phyloP scores from a whole-genome alignment of 306 rosid genomes.

The Trifolium dubium region DNA sequence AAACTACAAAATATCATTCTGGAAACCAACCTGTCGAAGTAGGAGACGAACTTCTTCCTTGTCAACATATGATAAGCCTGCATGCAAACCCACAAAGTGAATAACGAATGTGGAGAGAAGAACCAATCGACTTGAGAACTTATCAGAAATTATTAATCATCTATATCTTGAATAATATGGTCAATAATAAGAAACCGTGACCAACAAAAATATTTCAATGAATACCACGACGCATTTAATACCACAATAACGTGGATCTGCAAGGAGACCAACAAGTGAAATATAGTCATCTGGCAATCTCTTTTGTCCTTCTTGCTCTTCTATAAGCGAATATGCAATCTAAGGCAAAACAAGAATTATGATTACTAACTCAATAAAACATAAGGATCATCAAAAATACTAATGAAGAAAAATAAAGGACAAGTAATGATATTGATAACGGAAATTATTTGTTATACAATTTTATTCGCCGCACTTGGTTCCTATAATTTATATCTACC shows the following conservation, averaged over 20 bases:
- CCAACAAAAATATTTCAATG: slow-evolving; percentile 43
- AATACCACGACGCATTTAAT: slow-evolving; percentile 60
- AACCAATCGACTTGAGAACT: slow-evolving; percentile 39
- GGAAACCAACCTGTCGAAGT: slow-evolving; percentile 85
- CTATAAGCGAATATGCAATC: slow-evolving; percentile 91
- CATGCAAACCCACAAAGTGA: slow-evolving; percentile 51
- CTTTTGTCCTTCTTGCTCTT: slow-evolving; percentile 92
- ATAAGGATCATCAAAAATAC: background rate
- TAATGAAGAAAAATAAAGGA: slow-evolving; percentile 23
- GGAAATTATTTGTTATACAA: slow-evolving; percentile 23
- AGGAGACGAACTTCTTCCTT: slow-evolving; percentile 97
- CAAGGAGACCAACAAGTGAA: slow-evolving; percentile 95
- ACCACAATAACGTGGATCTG: slow-evolving; percentile 97
- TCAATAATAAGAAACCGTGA: slow-evolving; percentile 31
- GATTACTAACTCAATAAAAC: slow-evolving; percentile 25
- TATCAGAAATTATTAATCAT: slow-evolving; percentile 31
- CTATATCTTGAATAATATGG: slow-evolving; percentile 34
- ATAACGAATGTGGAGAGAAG: slow-evolving; percentile 33
- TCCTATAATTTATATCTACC: background rate
- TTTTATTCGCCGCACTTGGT: background rate
- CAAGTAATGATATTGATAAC: background rate
- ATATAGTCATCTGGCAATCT: slow-evolving; percentile 68
- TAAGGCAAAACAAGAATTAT: slow-evolving; percentile 45
- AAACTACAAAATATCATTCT: slow-evolving; percentile 33
- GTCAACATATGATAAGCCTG: slow-evolving; percentile 89